These are phyloP conservation scores for Cinnamomum chago DNA, from an alignment of 164 flowering plant species.

Conservation along the genomic window DNA sequence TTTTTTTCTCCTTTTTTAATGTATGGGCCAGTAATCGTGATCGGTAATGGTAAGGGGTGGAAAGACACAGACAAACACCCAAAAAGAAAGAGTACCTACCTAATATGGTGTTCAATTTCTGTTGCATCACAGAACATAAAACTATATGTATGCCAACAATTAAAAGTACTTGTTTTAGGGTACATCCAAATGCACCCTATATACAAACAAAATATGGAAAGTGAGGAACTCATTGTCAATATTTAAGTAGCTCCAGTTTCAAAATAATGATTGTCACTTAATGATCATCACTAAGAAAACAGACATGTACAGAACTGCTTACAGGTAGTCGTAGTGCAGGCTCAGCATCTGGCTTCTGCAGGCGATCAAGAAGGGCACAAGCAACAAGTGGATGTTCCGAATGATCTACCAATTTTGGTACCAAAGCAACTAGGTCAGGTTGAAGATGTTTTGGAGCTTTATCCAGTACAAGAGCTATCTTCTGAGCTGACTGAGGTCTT, in stretches of 20 bases:
- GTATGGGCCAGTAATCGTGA: background rate
- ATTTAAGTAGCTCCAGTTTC: background rate
- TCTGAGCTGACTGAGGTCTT: slow-evolving; percentile 89
- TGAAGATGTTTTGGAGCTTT: slow-evolving; percentile 98
- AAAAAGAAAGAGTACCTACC: background rate
- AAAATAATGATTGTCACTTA: background rate
- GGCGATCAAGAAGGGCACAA: slow-evolving; percentile 82
- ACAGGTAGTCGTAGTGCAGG: slow-evolving; percentile 73
- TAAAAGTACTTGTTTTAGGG: background rate
- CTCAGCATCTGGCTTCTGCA: slow-evolving; percentile 80
- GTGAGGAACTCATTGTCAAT: background rate
- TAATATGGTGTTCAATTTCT: background rate
- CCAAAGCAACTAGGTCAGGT: slow-evolving; percentile 79
- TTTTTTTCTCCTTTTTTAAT: too few species aligned
- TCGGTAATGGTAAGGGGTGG: background rate
- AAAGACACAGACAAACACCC: background rate
- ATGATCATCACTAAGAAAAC: background rate
- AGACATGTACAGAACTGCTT: slow-evolving; percentile 20
- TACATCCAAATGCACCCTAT: background rate
- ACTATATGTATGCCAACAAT: background rate
- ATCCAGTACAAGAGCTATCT: slow-evolving; percentile 90
- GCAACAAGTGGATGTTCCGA: slow-evolving; percentile 99
- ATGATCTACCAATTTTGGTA: slow-evolving; percentile 93
- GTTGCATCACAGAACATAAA: background rate
- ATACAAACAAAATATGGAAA: slow-evolving; percentile 1